Conservation (phyloP, 176 grass and related monocot species). For the Guadua angustifolia region DNA sequence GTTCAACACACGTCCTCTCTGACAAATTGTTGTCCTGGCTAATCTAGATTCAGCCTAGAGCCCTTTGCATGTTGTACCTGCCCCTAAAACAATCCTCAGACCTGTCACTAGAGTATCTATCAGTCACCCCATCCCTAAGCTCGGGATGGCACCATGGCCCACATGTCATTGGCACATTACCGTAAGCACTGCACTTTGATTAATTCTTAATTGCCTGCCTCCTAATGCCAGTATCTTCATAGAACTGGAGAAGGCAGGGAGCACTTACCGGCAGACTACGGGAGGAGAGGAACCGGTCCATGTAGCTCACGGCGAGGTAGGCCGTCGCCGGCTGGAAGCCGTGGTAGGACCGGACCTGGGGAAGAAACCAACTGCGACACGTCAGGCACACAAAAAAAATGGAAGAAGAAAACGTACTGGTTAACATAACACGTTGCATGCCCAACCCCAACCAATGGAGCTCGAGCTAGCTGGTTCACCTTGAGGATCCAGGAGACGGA, state of each 20-base stretch:
- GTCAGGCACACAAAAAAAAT: not conserved
- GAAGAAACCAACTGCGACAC: not conserved
- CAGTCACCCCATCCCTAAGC: not conserved
- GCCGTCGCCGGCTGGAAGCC: constrained; percentile 64
- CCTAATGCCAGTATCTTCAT: not conserved
- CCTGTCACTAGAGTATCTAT: not conserved
- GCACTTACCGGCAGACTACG: constrained; percentile 56
- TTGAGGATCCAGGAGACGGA: constrained; percentile 74
- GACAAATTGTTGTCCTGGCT: constrained; percentile 2
- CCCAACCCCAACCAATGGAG: not conserved
- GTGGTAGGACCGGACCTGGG: constrained; percentile 48
- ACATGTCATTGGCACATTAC: not conserved
- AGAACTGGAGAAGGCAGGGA: not conserved
- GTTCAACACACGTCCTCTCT: not conserved
- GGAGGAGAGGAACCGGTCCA: constrained; percentile 69
- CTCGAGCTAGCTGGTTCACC: constrained; percentile 32
- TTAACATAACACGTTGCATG: not conserved
- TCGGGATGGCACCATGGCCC: not conserved
- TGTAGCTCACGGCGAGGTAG: constrained; percentile 78
- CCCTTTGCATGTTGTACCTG: not conserved
- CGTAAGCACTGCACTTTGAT: not conserved
- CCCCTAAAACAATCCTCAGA: not conserved
- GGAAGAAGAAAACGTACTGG: not conserved
- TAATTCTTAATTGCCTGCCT: not conserved
- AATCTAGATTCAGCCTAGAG: not conserved